Conservation (phyloP, 2,329 filamentous ascomycete genomes). For the Teratosphaeria pseudoeucalypti region DNA sequence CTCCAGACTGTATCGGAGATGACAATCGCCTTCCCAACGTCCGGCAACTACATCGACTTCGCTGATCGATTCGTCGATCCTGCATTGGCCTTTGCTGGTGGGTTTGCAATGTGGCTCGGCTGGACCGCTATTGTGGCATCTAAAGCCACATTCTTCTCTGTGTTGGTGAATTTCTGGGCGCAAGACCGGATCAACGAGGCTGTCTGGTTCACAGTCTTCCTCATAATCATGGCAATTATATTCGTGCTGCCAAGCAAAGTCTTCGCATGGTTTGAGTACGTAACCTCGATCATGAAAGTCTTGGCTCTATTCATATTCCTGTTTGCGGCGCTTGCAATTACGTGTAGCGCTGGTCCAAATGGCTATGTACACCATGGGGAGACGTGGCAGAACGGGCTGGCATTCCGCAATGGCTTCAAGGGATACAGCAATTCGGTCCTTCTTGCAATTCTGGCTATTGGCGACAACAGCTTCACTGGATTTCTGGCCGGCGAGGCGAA, state of each 20-base stretch:
- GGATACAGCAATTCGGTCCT: slow-evolving; percentile 47
- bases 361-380: slow-evolving; percentile 45
- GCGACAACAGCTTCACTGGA: slow-evolving; percentile 28
- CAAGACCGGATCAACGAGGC: slow-evolving; percentile 45
- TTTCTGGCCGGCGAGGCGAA: slow-evolving; percentile 33
- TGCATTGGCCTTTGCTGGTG: slow-evolving; percentile 30
- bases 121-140: slow-evolving; percentile 16
- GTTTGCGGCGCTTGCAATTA: slow-evolving; percentile 44
- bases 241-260: background rate
- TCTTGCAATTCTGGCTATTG: background rate
- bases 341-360: slow-evolving; percentile 47
- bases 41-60: slow-evolving; percentile 30
- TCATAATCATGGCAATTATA: slow-evolving; percentile 47
- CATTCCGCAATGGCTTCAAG: slow-evolving; percentile 47
- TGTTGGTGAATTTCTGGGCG: slow-evolving; percentile 10
- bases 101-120: slow-evolving; percentile 27
- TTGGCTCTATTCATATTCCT: slow-evolving; percentile 26
- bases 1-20: slow-evolving; percentile 27
- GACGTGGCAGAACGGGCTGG: slow-evolving; percentile 8
- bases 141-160: slow-evolving; percentile 34
- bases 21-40: slow-evolving; percentile 29
- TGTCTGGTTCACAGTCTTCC: slow-evolving; percentile 74
- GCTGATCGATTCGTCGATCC: slow-evolving; percentile 30
- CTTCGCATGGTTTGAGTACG: slow-evolving; percentile 27
- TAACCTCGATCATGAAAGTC: slow-evolving; percentile 17